phyloP scores from a whole-genome alignment of 2,329 filamentous ascomycete species.

The Scytalidium lignicola region DNA sequence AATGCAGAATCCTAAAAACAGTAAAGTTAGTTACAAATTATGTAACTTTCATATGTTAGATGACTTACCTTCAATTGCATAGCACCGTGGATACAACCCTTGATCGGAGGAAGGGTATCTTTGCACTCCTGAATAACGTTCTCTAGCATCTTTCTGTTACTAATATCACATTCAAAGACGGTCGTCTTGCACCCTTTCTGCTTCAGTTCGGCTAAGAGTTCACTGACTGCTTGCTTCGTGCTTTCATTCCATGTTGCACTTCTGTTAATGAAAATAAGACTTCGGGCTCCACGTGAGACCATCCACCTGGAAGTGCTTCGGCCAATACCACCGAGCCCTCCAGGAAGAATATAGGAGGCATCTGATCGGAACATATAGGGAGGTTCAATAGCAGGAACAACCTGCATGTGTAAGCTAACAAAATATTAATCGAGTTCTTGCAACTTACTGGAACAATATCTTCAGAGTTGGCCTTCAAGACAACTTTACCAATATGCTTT shows the following conservation, averaged over 20 bases:
- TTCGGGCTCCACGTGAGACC: not conserved
- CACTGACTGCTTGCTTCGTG: not conserved
- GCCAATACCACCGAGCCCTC: conserved; percentile 4
- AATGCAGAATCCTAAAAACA: conserved; percentile 23
- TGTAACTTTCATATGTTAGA: too few relatives aligned
- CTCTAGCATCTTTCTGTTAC: conserved; percentile 24
- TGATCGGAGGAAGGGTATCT: conserved; percentile 4
- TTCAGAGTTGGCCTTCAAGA: conserved; percentile 16
- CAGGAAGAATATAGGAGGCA: conserved; percentile 13
- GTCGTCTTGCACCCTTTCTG: not conserved
- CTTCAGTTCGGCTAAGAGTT: not conserved
- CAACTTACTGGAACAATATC: not conserved
- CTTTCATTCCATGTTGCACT: not conserved
- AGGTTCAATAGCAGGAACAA: too few relatives aligned
- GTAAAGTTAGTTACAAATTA: conserved; percentile 6
- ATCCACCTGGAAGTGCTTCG: not conserved
- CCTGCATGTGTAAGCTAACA: not conserved
- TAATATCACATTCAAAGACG: conserved; percentile 33
- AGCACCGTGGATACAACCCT: conserved; percentile 9
- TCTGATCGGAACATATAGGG: not conserved
- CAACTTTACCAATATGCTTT: conserved; percentile 38
- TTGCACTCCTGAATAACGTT: not conserved
- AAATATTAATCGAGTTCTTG: conserved; percentile 1
- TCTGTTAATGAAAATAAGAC: conserved; percentile 1
- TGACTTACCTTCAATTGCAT: conserved; percentile 6